Base-by-base conservation (phyloP, 1,284 basidiomycete species). In the Melampsora larici-populina region DNA sequence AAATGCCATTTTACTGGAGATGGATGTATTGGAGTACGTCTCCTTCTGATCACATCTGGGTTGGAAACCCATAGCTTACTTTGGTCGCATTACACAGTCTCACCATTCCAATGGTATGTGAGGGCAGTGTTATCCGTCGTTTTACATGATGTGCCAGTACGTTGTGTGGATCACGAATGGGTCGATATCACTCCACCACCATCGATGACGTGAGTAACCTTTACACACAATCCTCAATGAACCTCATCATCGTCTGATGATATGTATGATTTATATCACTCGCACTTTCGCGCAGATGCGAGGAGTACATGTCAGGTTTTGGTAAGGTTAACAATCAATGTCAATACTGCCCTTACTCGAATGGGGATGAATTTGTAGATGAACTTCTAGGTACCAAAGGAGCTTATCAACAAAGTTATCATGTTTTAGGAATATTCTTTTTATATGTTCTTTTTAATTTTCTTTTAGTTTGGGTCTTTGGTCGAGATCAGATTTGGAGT, bases 1-100 rank as follows among this genome's bases (percentile, higher is more conserved):
- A 81, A 68, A 82, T 82, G 80, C 81, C 81, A 8, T n/a, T 21
- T 9, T 79, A 79, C 67, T 82, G 79, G 69, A 75, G 75, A 21
- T 82, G 81, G 81, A 78, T 78, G 75, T 78, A 78, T 64, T 78
- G 75, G 75, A 60, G 75, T 78, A 65, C 51, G 62, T 29, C 21
- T 24, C 24, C 15, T 24, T 18, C 21, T 31, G 4, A 21, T 49
- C 55, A 26, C 6, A 7, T 21, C 9, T 11, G 1, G 7, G 24
- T 72, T 8, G 21, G 46, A 2, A 24, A 48, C 29, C 3, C 11
- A 26, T 33, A 9, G 29, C 55, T 40, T 60, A 33, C n/a, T 1
- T 33, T n/a, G 3, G 26, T 60, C 17, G 5, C 31, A 63, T 62
- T 26, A 11, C 18, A 5, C 29, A 78, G 75, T 78, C 29, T 70